Percentiles rank a stretch among this genome's conserved stretches.
Evolutionary conservation across 108 stramenopile genomes (phyloP).

Genomic region (Nitzschia sp.): DNA sequence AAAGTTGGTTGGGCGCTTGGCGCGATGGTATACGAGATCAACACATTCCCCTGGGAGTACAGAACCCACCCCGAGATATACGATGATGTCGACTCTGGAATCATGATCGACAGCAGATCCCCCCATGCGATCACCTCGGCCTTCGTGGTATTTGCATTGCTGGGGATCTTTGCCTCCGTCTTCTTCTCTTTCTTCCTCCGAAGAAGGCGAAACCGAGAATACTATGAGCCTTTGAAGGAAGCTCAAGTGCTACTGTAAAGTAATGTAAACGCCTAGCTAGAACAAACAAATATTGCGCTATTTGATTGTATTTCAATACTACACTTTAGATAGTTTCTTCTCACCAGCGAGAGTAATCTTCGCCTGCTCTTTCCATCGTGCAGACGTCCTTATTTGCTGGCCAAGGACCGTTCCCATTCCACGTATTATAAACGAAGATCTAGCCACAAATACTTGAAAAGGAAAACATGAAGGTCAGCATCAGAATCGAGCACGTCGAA

Average conservation of each 20-base stretch:
- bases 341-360: neutral
- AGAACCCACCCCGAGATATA: neutral
- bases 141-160: neutral
- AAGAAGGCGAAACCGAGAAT: neutral
- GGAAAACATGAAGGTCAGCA: neutral
- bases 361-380: conserved; percentile 53
- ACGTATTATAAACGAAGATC: conserved; percentile 63
- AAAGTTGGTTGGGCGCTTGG: conserved; percentile 91
- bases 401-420: conserved; percentile 61
- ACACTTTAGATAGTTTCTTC: too few relatives aligned
- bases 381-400: conserved; percentile 48
- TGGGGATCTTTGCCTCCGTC: neutral
- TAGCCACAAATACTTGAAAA: conserved; percentile 53
- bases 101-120: neutral
- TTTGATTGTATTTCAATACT: too few relatives aligned
- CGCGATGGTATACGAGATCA: conserved; percentile 92
- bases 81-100: neutral
- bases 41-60: conserved; percentile 79
- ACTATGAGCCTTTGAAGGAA: conserved; percentile 18
- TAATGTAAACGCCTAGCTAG: too few relatives aligned
- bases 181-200: conserved; percentile 1
- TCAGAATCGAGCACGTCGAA: neutral
- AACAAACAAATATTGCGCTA: too few relatives aligned
- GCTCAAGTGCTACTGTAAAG: neutral
- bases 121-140: neutral